These are phyloP conservation scores for Candida ipomoeae DNA, from an alignment of 805 yeast species.

Conservation along the genomic window DNA sequence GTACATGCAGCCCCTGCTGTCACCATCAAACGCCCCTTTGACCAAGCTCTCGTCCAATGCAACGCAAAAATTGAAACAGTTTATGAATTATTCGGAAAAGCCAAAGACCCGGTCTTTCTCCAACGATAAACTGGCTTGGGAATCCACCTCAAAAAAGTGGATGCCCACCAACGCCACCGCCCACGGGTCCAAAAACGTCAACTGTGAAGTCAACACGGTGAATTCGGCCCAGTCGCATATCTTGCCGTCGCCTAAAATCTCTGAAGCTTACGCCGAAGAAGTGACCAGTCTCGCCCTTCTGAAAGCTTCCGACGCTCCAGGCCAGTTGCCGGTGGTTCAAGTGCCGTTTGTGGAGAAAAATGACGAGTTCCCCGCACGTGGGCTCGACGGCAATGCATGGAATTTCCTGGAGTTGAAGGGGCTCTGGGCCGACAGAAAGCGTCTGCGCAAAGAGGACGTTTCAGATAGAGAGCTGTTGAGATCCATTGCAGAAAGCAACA, in stretches of 20 bases:
- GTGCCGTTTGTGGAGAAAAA: not conserved
- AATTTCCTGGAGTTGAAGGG: constrained; percentile 9
- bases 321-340: not conserved
- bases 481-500: not conserved
- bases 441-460: not conserved
- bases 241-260: constrained; percentile 3
- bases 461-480: constrained; percentile 2
- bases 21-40: not conserved
- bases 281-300: not conserved
- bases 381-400: constrained; percentile 1
- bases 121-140: not conserved
- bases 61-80: not conserved
- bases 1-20: not conserved
- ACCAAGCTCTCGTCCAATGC: not conserved
- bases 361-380: not conserved
- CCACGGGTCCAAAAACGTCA: not conserved
- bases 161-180: not conserved
- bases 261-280: constrained; percentile 2
- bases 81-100: not conserved
- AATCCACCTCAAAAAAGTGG: not conserved
- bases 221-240: not conserved
- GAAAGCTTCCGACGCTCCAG: not conserved
- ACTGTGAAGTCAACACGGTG: constrained; percentile 1
- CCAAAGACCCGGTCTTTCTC: not conserved
- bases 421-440: constrained; percentile 9